Base-by-base conservation (phyloP, 2,329 filamentous ascomycete genomes). In the Pseudopithomyces chartarum region DNA sequence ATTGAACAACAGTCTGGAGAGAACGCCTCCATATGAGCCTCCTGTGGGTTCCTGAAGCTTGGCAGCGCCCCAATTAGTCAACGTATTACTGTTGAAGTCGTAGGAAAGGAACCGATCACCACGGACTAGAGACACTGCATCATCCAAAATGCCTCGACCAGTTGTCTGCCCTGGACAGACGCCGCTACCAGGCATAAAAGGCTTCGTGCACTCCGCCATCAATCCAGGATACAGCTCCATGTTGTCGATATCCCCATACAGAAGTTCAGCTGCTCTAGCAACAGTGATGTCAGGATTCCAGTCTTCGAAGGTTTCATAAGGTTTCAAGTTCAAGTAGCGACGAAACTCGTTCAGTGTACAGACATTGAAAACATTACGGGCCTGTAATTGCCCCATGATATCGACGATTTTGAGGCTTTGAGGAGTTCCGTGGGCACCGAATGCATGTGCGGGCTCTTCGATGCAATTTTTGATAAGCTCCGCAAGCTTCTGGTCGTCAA, bases 261-360 rank as follows among this genome's bases (percentile, higher is more conserved):
- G 71, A 81, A 84, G 65, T 79, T 84, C 76, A 6, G 44, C 48
- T 5, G 71, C 70, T 54, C 87, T 80, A 1, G 77, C 74, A 32
- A 72, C 70, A 22, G 75, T 69, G 1, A 17, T 51, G 20, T 79
- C 73, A 15, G 69, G 86, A 75, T 92, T 94, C 78, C 93, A 91
- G 39, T 92, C 89, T 75, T 92, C 88, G 57, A 94, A 94, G 0
- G 80, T 88, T 23, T 87, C 84, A 68, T 93, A 87, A 0, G 84
- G 82, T 75, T 89, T 89, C 8, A 94, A 79, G 1, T 87, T 87
- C 63, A 92, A 91, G 75, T 91, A 90, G 68, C 87, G 86, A 43
- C 90, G 84, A 79, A 93, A 93, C 77, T 93, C 90, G 69, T 94
- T 94, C 52, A 94, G 79, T 0, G 87, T 87, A 0, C 87, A 87